These are phyloP conservation scores for Vigna mungo DNA, from an alignment of 306 rosid species.

Conservation along the genomic window DNA sequence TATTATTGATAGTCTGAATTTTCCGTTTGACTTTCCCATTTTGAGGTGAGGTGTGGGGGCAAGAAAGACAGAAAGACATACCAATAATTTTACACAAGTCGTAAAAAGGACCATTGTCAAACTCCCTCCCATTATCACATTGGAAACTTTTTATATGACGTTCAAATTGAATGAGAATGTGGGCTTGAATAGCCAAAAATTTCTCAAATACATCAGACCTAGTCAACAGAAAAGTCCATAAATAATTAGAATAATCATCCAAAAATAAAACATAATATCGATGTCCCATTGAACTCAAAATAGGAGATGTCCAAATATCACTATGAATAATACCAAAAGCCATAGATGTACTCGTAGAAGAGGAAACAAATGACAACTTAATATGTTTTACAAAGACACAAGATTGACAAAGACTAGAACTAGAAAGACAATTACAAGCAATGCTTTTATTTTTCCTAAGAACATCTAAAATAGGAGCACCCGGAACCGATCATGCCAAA, in stretches of 20 bases:
- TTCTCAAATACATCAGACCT: no score
- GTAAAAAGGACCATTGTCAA: no score
- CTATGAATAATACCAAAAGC: neutral
- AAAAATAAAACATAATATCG: no score
- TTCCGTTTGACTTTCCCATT: no score
- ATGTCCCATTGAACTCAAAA: neutral
- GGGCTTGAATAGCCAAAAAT: no score
- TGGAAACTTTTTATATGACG: neutral
- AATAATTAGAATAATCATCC: neutral
- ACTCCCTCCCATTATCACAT: neutral
- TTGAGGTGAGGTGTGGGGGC: no score
- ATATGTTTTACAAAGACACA: neutral
- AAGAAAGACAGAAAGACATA: no score
- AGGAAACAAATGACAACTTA: neutral
- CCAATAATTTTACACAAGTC: no score
- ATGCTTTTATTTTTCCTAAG: neutral
- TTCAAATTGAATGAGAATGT: no score
- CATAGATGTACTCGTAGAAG: neutral
- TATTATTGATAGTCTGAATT: no score
- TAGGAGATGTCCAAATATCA: neutral
- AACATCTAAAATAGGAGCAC: neutral
- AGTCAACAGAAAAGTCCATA: no score
- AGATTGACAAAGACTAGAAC: neutral
- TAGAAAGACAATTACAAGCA: neutral
- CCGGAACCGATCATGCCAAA: neutral